Conservation (phyloP, 2,329 filamentous ascomycete genomes). For the Fusarium liriodendri region DNA sequence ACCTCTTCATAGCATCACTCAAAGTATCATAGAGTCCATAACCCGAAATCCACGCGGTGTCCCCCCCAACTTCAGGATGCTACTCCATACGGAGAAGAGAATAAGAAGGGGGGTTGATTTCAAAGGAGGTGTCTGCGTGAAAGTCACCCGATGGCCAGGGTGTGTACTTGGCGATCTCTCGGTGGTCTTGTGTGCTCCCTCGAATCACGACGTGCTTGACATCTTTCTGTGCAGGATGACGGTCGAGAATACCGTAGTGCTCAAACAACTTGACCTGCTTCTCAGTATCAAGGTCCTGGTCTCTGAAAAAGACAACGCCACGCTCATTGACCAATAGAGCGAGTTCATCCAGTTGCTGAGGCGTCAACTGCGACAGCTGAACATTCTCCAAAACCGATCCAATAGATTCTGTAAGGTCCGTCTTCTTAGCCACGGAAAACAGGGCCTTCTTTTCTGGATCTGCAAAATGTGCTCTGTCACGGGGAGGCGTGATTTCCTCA, state of each 20-base stretch:
- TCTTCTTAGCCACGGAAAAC: conserved; percentile 51
- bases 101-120: conserved; percentile 63
- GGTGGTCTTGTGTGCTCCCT: conserved; percentile 58
- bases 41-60: conserved; percentile 60
- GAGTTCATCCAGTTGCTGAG: conserved; percentile 61
- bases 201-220: conserved; percentile 54
- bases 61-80: conserved; percentile 58
- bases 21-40: conserved; percentile 59
- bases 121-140: conserved; percentile 63
- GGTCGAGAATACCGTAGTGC: conserved; percentile 60
- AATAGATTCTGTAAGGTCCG: conserved; percentile 57
- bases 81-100: conserved; percentile 64
- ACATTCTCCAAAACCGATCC: conserved; percentile 53
- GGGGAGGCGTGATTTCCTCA: conserved; percentile 21
- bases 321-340: conserved; percentile 59
- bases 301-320: conserved; percentile 60
- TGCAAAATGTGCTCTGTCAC: conserved; percentile 53
- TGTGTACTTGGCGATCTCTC: conserved; percentile 57
- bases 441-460: conserved; percentile 58
- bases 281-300: conserved; percentile 57
- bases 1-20: conserved; percentile 55
- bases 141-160: conserved; percentile 49
- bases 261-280: conserved; percentile 58
- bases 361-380: conserved; percentile 58
- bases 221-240: conserved; percentile 57